A percentile compares a stretch with the other conserved stretches of the same genome.
Conservation (phyloP, 768 basidiomycete species). For the Mycena amicta region DNA sequence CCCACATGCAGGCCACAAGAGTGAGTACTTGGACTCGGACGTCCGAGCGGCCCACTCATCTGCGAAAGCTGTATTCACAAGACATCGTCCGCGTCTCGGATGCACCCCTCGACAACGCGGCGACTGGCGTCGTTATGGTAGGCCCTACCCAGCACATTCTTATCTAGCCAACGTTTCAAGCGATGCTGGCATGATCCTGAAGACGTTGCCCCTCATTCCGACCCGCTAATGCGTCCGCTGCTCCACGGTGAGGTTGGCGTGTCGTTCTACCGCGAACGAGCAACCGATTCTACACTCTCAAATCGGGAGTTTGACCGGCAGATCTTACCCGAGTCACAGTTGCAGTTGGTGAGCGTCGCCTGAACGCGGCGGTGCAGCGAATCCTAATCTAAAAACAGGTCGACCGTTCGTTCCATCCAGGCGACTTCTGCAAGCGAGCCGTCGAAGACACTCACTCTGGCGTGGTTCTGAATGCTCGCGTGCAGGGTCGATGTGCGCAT, state of each 20-base stretch:
- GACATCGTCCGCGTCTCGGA: constrained; percentile 58
- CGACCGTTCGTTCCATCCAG: constrained; percentile 76
- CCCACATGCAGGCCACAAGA: neutral
- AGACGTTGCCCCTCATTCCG: constrained; percentile 54
- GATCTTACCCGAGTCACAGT: constrained; percentile 55
- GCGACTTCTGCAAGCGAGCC: constrained; percentile 82
- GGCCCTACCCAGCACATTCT: constrained; percentile 4
- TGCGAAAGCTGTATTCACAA: constrained; percentile 63
- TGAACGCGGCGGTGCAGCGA: too few species aligned
- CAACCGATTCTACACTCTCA: constrained; percentile 34
- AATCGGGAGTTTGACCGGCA: constrained; percentile 50
- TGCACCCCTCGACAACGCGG: neutral
- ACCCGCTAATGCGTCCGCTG: constrained; percentile 78
- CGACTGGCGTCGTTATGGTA: constrained; percentile 68
- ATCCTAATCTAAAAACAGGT: constrained; percentile 73
- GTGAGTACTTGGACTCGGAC: neutral
- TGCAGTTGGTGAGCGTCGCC: neutral
- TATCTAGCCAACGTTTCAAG: constrained; percentile 38
- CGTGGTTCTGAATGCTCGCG: constrained; percentile 65
- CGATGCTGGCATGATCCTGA: constrained; percentile 91
- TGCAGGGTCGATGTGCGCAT: constrained; percentile 72
- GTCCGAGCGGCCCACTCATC: neutral
- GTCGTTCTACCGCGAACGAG: constrained; percentile 47
- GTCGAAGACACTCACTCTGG: constrained; percentile 76
- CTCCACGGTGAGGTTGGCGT: constrained; percentile 82